phyloP scores from a whole-genome alignment of 2,329 filamentous ascomycete genomes.

The Aspergillus unguis region DNA sequence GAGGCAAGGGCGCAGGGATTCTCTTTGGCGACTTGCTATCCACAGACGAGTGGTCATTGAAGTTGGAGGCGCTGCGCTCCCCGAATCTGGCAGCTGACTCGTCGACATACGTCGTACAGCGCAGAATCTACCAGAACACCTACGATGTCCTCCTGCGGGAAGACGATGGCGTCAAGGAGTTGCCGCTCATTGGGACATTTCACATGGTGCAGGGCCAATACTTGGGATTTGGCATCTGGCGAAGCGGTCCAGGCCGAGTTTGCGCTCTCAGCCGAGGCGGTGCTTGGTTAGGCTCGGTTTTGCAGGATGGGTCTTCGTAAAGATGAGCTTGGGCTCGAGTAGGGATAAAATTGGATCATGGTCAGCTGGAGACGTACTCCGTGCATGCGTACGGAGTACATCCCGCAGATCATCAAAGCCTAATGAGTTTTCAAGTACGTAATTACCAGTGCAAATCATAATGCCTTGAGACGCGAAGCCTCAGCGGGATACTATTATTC shows the following conservation, averaged over 20 bases:
- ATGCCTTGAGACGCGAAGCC: too few relatives aligned
- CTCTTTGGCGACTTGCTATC: conserved; percentile 22
- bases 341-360: too few relatives aligned
- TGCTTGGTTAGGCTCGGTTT: conserved; percentile 18
- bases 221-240: conserved; percentile 20
- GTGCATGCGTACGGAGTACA: too few relatives aligned
- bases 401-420: too few relatives aligned
- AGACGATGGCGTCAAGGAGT: background rate
- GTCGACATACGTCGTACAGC: conserved; percentile 23
- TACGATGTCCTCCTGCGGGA: background rate
- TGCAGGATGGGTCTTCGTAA: too few relatives aligned
- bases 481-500: too few relatives aligned
- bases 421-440: too few relatives aligned
- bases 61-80: conserved; percentile 17
- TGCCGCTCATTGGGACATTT: conserved; percentile 27
- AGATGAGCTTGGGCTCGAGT: too few relatives aligned
- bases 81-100: conserved; percentile 1
- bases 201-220: conserved; percentile 23
- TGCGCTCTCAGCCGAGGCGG: conserved; percentile 19
- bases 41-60: conserved; percentile 19
- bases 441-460: too few relatives aligned
- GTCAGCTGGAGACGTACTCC: too few relatives aligned
- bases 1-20: conserved; percentile 25
- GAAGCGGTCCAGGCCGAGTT: conserved; percentile 17
- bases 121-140: conserved; percentile 17